Conservation (phyloP, 2,329 filamentous ascomycete genomes). For the Curvularia hawaiiensis region DNA sequence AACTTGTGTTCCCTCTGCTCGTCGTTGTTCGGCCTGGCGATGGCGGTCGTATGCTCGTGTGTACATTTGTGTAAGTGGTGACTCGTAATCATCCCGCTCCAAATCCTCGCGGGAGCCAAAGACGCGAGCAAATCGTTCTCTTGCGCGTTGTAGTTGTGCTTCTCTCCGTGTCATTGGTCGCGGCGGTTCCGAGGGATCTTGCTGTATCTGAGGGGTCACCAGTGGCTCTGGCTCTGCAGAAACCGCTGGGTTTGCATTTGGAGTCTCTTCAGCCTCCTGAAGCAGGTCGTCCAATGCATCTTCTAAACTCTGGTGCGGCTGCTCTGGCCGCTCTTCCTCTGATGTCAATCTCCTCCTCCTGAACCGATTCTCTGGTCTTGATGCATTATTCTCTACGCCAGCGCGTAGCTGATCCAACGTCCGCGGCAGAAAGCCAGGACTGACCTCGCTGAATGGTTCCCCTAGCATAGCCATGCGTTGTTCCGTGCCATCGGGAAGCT, state of each 20-base stretch:
- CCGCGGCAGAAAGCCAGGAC: constrained; percentile 53
- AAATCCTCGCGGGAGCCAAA: constrained; percentile 56
- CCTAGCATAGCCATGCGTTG: constrained; percentile 53
- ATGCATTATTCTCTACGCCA: constrained; percentile 36
- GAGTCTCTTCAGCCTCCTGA: constrained; percentile 30
- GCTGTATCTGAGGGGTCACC: constrained; percentile 10
- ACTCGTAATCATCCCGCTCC: constrained; percentile 54
- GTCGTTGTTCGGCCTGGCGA: constrained; percentile 48
- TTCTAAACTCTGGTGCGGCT: constrained; percentile 39
- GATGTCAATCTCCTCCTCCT: constrained; percentile 27
- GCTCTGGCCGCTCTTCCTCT: constrained; percentile 29
- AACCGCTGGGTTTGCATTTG: constrained; percentile 14
- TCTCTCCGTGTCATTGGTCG: constrained; percentile 26
- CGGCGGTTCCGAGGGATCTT: constrained; percentile 10
- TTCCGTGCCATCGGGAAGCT: constrained; percentile 50
- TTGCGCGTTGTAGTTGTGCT: constrained; percentile 28
- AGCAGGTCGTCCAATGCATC: constrained; percentile 44
- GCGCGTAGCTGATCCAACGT: constrained; percentile 53
- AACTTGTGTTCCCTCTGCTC: constrained; percentile 28
- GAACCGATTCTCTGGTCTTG: constrained; percentile 38
- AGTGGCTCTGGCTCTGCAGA: constrained; percentile 3
- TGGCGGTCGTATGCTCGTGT: constrained; percentile 52
- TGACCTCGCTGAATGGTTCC: constrained; percentile 54
- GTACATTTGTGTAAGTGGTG: constrained; percentile 56
- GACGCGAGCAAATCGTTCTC: constrained; percentile 42